phyloP scores from a whole-genome alignment of 306 rosid species.

The Quercus bicolor region DNA sequence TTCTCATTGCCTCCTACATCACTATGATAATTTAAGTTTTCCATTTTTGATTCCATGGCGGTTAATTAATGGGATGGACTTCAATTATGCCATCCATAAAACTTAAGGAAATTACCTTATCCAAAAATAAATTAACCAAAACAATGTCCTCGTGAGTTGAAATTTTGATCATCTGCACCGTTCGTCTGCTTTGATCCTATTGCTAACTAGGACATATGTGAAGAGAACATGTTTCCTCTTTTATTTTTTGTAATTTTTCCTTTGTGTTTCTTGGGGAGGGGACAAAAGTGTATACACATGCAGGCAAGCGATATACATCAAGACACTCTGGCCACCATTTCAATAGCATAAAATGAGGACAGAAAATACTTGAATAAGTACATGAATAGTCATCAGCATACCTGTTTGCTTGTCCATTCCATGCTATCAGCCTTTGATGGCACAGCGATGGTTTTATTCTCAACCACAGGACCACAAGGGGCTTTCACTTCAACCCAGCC shows the following conservation, averaged over 20 bases:
- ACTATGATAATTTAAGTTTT: background rate
- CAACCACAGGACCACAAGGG: slow-evolving; percentile 21
- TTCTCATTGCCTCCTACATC: too few relatives aligned
- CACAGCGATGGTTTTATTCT: slow-evolving; percentile 10
- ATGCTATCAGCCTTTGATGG: slow-evolving; percentile 16
- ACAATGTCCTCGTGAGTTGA: background rate
- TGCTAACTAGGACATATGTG: background rate
- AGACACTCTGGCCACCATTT: background rate
- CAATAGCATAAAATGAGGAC: background rate
- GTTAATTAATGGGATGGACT: background rate
- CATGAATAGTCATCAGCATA: slow-evolving; percentile 21
- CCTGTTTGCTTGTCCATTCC: slow-evolving; percentile 39
- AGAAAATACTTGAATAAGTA: background rate
- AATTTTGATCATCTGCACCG: background rate
- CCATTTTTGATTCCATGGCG: background rate
- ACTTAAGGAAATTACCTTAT: background rate
- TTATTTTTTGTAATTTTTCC: background rate
- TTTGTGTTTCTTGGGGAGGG: background rate
- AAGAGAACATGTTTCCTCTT: background rate
- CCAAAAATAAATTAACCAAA: background rate
- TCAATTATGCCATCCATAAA: background rate
- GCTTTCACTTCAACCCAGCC: slow-evolving; percentile 84
- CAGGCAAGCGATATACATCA: background rate
- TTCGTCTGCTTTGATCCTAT: background rate
- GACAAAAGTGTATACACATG: background rate